Conservation (phyloP, 176 grass and related monocot genomes). For the Thalia dealbata region DNA sequence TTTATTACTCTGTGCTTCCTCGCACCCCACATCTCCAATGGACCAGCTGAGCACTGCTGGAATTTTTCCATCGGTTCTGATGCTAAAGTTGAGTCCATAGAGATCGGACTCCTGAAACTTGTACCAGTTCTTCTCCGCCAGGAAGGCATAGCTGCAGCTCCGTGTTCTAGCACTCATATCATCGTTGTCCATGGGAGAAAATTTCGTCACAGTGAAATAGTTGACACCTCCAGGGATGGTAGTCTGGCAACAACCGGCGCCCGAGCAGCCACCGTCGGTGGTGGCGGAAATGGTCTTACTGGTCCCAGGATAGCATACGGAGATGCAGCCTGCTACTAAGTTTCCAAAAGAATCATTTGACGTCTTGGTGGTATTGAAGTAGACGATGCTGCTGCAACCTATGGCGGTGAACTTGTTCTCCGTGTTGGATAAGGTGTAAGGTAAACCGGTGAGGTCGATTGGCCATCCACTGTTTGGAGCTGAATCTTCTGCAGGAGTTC, state of each 20-base stretch:
- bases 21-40: background rate
- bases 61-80: background rate
- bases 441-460: background rate
- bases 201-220: background rate
- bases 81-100: background rate
- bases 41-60: conserved; percentile 2
- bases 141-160: background rate
- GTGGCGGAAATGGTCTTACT: background rate
- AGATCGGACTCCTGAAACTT: background rate
- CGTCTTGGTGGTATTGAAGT: background rate
- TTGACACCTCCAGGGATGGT: conserved; percentile 7
- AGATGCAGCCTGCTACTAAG: too few species aligned
- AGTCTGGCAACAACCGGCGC: conserved; percentile 38
- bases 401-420: conserved; percentile 40
- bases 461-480: too few species aligned
- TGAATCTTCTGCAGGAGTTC: too few species aligned
- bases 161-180: too few species aligned
- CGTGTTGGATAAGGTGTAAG: conserved; percentile 11
- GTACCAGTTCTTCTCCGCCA: background rate
- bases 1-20: background rate
- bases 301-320: too few species aligned
- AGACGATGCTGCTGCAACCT: conserved; percentile 21
- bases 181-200: background rate
- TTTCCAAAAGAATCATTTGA: too few species aligned
- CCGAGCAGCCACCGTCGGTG: conserved; percentile 16